Percentiles rank a stretch among this genome's conserved stretches.
Conservation (phyloP, 2,329 filamentous ascomycete species). For the Hansfordia pulvinata region DNA sequence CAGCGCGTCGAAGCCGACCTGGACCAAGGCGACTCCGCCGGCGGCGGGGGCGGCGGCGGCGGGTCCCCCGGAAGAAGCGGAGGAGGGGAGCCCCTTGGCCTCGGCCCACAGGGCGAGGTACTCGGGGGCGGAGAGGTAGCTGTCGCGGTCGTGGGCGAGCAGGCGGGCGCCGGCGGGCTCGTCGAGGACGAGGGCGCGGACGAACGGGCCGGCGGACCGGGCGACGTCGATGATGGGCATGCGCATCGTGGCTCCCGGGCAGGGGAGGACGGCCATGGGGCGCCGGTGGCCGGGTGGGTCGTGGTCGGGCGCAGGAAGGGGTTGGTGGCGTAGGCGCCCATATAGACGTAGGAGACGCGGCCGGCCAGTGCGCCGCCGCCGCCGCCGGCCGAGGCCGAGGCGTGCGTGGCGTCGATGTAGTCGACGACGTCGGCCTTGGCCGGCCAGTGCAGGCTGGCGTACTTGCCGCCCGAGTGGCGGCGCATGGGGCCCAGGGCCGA, state of each 20-base stretch:
- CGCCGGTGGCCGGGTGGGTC: conserved; percentile 2
- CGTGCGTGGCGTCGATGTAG: conserved; percentile 20
- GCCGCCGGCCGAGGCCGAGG: conserved; percentile 15
- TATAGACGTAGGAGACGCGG: conserved; percentile 26
- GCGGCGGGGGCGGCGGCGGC: too few relatives aligned
- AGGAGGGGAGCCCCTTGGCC: too few relatives aligned
- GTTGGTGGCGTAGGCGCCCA: conserved; percentile 21
- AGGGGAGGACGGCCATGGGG: conserved; percentile 13
- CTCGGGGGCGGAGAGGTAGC: too few relatives aligned
- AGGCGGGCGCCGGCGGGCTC: too few relatives aligned
- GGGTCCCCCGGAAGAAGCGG: too few relatives aligned
- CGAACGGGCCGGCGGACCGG: conserved; percentile 24
- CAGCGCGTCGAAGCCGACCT: too few relatives aligned
- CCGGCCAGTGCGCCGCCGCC: conserved; percentile 15
- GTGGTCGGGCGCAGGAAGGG: conserved; percentile 14
- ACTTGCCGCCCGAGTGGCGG: conserved; percentile 18
- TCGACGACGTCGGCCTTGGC: conserved; percentile 22
- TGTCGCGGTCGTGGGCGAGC: too few relatives aligned
- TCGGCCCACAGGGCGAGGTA: too few relatives aligned
- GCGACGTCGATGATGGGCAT: conserved; percentile 34
- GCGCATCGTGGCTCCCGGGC: conserved; percentile 13
- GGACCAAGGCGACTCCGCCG: too few relatives aligned
- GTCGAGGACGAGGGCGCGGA: too few relatives aligned
- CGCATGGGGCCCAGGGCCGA: conserved; percentile 20
- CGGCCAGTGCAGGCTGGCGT: conserved; percentile 23